Conservation (phyloP, 441 rosid species). For the Syzygium malaccense region DNA sequence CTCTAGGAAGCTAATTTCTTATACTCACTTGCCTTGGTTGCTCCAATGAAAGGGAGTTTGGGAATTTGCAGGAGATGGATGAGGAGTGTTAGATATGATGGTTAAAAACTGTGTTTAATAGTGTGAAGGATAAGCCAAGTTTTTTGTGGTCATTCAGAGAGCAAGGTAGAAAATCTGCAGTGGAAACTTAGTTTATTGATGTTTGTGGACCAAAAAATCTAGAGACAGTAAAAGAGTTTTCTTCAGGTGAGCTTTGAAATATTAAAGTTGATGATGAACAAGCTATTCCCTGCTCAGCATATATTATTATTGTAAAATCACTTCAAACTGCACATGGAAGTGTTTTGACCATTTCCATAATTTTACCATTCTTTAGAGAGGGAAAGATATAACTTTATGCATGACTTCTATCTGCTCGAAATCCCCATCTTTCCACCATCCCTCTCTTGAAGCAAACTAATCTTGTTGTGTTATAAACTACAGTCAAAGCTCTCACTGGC, state of each 20-base stretch:
- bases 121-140: not conserved
- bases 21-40: accelerated
- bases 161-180: not conserved
- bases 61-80: not conserved
- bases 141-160: accelerated
- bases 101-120: not conserved
- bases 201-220: not conserved
- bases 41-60: not conserved
- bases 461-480: not conserved
- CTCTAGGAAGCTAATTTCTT: not conserved
- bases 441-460: not conserved
- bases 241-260: not conserved
- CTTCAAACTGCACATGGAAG: not conserved
- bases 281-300: not conserved
- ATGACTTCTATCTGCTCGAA: not conserved
- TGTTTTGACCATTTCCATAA: not conserved
- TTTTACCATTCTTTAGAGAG: not conserved
- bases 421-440: not conserved
- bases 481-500: conserved; percentile 34
- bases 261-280: not conserved
- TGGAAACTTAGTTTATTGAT: not conserved
- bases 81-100: accelerated
- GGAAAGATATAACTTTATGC: not conserved
- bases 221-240: not conserved
- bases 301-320: not conserved